Conservation (phyloP, 306 rosid genomes). For the Malus fusca region DNA sequence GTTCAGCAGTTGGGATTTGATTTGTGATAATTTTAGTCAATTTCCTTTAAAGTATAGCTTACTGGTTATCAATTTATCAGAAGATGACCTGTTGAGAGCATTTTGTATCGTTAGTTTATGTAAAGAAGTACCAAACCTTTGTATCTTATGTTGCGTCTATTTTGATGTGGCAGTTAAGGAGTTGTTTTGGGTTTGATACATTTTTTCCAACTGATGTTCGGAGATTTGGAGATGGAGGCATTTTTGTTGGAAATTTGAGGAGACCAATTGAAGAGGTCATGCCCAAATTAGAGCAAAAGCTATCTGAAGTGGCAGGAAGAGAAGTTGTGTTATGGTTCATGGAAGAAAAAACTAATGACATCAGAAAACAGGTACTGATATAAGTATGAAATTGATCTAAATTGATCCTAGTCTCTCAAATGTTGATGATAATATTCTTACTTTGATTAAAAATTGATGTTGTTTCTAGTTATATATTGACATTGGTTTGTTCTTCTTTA, state of each 20-base stretch:
- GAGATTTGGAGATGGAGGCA: slow-evolving; percentile 95
- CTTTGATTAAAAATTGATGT: neutral
- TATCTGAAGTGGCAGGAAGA: slow-evolving; percentile 72
- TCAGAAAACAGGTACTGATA: slow-evolving; percentile 65
- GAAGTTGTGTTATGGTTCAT: slow-evolving; percentile 88
- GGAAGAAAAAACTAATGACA: slow-evolving; percentile 75
- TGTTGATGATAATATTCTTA: neutral
- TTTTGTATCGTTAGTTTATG: neutral
- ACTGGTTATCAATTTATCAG: neutral
- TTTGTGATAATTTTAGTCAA: too few species aligned
- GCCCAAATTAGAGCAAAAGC: slow-evolving; percentile 78
- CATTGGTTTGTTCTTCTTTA: neutral
- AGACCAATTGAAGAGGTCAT: slow-evolving; percentile 77
- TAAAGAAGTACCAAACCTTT: neutral
- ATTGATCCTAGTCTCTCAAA: neutral
- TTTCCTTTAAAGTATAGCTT: neutral
- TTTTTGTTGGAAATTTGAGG: slow-evolving; percentile 83
- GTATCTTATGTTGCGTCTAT: neutral
- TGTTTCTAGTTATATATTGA: neutral
- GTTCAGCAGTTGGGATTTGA: too few species aligned
- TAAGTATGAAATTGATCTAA: too few species aligned
- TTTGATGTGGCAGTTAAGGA: slow-evolving; percentile 51
- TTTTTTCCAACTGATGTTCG: slow-evolving; percentile 88
- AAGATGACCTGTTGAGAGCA: neutral
- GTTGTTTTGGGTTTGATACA: slow-evolving; percentile 82